Conservation (phyloP, 1,284 basidiomycete species). For the Malassezia caprae region DNA sequence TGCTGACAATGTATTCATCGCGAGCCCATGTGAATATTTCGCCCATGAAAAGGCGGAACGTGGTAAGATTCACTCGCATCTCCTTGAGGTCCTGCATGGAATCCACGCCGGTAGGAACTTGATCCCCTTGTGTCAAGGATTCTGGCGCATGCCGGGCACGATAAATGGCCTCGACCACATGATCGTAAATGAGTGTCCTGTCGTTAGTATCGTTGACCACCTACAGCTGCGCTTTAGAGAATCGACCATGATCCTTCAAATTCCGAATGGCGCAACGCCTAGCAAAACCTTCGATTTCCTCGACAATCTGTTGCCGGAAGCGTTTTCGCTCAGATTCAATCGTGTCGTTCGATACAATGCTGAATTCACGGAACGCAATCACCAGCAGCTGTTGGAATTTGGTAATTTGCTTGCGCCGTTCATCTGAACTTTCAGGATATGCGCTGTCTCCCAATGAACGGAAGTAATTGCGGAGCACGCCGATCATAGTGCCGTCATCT, state of each 20-base stretch:
- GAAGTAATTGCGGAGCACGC: conserved; percentile 62
- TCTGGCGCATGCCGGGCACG: conserved; percentile 38
- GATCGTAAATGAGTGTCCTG: conserved; percentile 41
- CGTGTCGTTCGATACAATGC: conserved; percentile 86
- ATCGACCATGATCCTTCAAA: conserved; percentile 67
- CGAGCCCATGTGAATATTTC: conserved; percentile 93
- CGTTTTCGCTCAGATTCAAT: conserved; percentile 76
- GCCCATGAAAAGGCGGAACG: conserved; percentile 80
- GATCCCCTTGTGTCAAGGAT: conserved; percentile 12
- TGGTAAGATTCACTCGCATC: conserved; percentile 73
- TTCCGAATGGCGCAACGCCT: conserved; percentile 90
- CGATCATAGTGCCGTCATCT: conserved; percentile 94
- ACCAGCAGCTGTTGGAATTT: conserved; percentile 84
- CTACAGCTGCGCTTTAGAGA: conserved; percentile 80
- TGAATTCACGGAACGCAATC: conserved; percentile 66
- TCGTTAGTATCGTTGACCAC: conserved; percentile 53
- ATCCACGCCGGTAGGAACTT: neutral
- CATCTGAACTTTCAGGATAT: conserved; percentile 77
- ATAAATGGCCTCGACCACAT: conserved; percentile 46
- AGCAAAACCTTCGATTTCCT: conserved; percentile 87
- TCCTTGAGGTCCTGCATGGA: conserved; percentile 51
- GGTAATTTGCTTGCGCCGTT: conserved; percentile 84
- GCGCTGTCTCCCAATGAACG: conserved; percentile 85
- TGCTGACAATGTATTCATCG: conserved; percentile 74
- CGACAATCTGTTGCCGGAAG: conserved; percentile 80